Conservation (phyloP, 1,284 basidiomycete genomes). For the Boletus coffeatus region DNA sequence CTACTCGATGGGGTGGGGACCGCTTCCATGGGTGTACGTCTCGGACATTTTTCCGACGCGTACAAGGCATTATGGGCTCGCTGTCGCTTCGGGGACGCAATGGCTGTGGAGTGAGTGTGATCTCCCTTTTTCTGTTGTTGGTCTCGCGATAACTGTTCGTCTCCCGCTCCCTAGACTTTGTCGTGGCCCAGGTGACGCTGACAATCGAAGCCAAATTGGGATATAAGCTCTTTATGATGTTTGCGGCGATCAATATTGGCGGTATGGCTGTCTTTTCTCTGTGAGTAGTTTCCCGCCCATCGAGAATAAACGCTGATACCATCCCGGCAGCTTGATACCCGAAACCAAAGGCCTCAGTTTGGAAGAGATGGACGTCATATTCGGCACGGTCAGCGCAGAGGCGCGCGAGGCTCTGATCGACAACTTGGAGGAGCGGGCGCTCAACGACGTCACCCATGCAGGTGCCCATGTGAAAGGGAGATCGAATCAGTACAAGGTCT, state of each 20-base stretch:
- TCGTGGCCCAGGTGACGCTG: constrained; percentile 68
- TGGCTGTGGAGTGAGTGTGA: constrained; percentile 69
- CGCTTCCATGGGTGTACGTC: constrained; percentile 65
- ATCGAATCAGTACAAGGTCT: constrained; percentile 9
- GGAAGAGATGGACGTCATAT: constrained; percentile 80
- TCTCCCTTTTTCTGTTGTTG: not conserved
- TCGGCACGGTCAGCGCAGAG: constrained; percentile 59
- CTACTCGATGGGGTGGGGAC: constrained; percentile 67
- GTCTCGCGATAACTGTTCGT: not conserved
- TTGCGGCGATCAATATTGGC: constrained; percentile 26
- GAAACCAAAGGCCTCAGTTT: constrained; percentile 73
- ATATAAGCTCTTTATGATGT: constrained; percentile 68
- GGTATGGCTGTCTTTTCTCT: constrained; percentile 44
- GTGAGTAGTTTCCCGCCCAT: constrained; percentile 21
- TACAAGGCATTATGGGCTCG: constrained; percentile 73
- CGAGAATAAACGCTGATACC: constrained; percentile 24
- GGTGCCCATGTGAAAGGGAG: not conserved
- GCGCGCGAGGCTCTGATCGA: constrained; percentile 52
- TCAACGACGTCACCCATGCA: constrained; percentile 9
- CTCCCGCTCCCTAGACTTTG: constrained; percentile 48
- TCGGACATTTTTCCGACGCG: constrained; percentile 82
- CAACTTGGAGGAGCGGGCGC: constrained; percentile 34
- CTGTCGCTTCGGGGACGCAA: constrained; percentile 64
- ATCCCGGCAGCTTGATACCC: constrained; percentile 48
- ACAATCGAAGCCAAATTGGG: constrained; percentile 54